These are phyloP conservation scores for Verticillium dahliae DNA, from an alignment of 2,329 filamentous ascomycete genomes.

Conservation along the genomic window DNA sequence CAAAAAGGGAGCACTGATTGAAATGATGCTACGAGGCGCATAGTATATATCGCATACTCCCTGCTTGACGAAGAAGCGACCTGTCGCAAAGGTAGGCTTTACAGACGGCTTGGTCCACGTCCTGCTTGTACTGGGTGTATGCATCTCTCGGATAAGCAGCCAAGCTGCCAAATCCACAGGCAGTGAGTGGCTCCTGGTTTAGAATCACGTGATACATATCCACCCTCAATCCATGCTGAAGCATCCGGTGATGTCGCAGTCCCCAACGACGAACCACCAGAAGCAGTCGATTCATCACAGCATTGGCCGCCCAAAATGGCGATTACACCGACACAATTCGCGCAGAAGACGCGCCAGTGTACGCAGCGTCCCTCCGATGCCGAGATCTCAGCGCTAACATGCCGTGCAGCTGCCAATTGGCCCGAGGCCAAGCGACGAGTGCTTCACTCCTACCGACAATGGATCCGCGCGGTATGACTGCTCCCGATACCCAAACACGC, in stretches of 20 bases:
- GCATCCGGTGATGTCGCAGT: conserved; percentile 11
- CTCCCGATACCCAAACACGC: not conserved
- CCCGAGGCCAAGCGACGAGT: conserved; percentile 81
- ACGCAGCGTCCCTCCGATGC: conserved; percentile 26
- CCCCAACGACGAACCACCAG: conserved; percentile 20
- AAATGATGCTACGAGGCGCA: too few species aligned
- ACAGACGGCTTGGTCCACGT: too few species aligned
- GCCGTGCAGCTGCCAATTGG: conserved; percentile 72
- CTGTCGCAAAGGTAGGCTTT: too few species aligned
- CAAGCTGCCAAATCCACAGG: not conserved
- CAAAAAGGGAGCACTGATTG: too few species aligned
- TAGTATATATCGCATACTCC: too few species aligned
- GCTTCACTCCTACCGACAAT: conserved; percentile 84
- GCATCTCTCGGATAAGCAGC: not conserved
- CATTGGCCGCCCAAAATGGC: conserved; percentile 57
- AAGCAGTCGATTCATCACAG: conserved; percentile 23
- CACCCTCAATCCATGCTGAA: conserved; percentile 5
- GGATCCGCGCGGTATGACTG: conserved; percentile 84
- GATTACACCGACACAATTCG: conserved; percentile 90
- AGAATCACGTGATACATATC: conserved; percentile 20
- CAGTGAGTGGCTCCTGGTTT: not conserved
- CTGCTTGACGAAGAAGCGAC: too few species aligned
- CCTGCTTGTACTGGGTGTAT: not conserved
- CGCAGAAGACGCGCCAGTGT: conserved; percentile 74
- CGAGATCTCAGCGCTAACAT: conserved; percentile 25